Evolutionary conservation across 176 grass and related monocot genomes (phyloP), one percentile per base, ranked within the genome.

Genomic region (Chloris gayana): DNA sequence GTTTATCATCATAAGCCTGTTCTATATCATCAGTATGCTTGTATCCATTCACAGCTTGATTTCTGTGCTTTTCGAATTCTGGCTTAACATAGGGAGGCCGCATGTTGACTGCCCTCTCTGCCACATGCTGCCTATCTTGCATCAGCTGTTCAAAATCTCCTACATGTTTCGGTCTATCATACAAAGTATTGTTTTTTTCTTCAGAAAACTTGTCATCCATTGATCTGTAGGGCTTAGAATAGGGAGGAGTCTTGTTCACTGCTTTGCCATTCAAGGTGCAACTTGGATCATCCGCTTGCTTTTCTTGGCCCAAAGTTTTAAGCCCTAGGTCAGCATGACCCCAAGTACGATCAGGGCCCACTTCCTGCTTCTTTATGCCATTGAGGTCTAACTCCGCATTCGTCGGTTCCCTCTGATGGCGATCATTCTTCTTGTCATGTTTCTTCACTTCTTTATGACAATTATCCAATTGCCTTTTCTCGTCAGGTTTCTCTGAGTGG

Each of bases 1-100:
- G 32, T 70, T 42, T 81, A 53, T 83, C 80, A 30, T 66, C 80
- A 72, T 80, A 64, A 73, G 61, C 4, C 7, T 34, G 73, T 66
- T 82, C 68, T 81, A 82, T 73, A 0, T 27, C 50, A 21, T 29
- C 80, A 22, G 22, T 49, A 75, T 39, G 74, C 50, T 41, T 88
- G 73, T 64, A 61, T 27, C 46, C 46, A 81, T 78, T 29, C 69
- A 38, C 61, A 29, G 54, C 33, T 84, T 81, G 50, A 64, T 64
- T 21, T 50, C 26, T 67, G 58, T 70, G 30, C 39, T 77, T 77
- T 35, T 47, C 79, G 10, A 77, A 76, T 56, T 59, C 84, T 72
- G 84, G 49, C 76, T 91, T 93, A 31, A 99, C 87, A 90, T 99
- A 99, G 64, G 97, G 93, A 27, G 88, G 90, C 11, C 37, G 83